These are phyloP conservation scores for Taiozyma sp. DNA, from an alignment of 1,139 yeast genomes.

Conservation along the genomic window DNA sequence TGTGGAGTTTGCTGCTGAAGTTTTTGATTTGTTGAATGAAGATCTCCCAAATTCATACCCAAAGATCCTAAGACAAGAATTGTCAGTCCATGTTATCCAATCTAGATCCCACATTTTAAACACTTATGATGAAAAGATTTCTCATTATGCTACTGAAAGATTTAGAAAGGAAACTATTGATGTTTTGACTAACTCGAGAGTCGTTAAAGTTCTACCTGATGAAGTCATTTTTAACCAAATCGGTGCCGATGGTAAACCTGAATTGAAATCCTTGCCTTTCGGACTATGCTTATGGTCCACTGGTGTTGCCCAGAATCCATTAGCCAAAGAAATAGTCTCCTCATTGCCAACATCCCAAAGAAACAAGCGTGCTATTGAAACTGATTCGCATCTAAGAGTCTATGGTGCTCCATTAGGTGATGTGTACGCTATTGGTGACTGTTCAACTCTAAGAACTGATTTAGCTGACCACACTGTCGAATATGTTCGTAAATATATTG, in stretches of 20 bases:
- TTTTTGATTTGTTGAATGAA: slow-evolving; percentile 55
- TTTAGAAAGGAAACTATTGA: slow-evolving; percentile 56
- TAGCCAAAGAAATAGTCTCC: slow-evolving; percentile 45
- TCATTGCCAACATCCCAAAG: slow-evolving; percentile 40
- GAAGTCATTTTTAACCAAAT: slow-evolving; percentile 49
- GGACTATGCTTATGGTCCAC: slow-evolving; percentile 69
- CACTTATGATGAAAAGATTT: slow-evolving; percentile 57
- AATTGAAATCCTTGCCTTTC: slow-evolving; percentile 45
- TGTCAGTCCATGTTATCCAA: slow-evolving; percentile 60
- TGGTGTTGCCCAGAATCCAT: slow-evolving; percentile 57
- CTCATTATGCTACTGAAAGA: slow-evolving; percentile 56
- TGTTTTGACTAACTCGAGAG: slow-evolving; percentile 55
- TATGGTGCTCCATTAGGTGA: slow-evolving; percentile 58
- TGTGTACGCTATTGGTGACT: slow-evolving; percentile 66
- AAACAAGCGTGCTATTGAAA: slow-evolving; percentile 59
- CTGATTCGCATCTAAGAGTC: slow-evolving; percentile 61
- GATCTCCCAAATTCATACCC: slow-evolving; percentile 53
- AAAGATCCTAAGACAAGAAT: slow-evolving; percentile 49
- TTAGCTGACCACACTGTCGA: slow-evolving; percentile 49
- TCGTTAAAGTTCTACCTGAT: slow-evolving; percentile 47
- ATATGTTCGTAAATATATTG: slow-evolving; percentile 37
- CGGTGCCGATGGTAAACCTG: slow-evolving; percentile 35
- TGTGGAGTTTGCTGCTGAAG: slow-evolving; percentile 64
- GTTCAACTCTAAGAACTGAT: slow-evolving; percentile 56
- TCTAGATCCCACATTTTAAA: slow-evolving; percentile 59